phyloP scores from a whole-genome alignment of 1,139 yeast genomes.

The Yamadazyma blattariae region DNA sequence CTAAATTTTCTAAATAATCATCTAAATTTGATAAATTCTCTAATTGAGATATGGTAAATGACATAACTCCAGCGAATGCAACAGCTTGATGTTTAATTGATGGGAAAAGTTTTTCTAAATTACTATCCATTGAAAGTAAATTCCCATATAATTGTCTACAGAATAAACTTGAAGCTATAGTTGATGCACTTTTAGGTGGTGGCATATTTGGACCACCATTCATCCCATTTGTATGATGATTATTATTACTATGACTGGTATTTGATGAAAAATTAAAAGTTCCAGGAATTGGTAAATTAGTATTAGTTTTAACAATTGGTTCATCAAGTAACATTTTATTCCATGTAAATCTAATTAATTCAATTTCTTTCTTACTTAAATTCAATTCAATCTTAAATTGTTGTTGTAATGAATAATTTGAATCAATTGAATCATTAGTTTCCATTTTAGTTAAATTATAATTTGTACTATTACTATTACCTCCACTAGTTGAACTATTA shows the following conservation, averaged over 20 bases:
- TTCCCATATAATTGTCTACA: constrained; percentile 64
- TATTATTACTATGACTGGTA: constrained; percentile 6
- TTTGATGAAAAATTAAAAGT: constrained; percentile 13
- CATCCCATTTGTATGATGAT: neutral
- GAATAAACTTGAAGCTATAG: constrained; percentile 46
- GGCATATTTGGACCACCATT: neutral
- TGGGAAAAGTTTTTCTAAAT: constrained; percentile 57
- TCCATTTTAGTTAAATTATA: constrained; percentile 45
- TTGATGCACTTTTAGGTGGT: constrained; percentile 5
- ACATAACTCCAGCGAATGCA: constrained; percentile 76
- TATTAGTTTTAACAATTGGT: constrained; percentile 18
- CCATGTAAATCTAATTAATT: constrained; percentile 43
- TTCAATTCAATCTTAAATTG: constrained; percentile 23
- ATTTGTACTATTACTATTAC: constrained; percentile 10
- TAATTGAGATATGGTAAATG: constrained; percentile 53
- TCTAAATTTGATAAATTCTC: constrained; percentile 46
- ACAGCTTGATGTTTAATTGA: constrained; percentile 70
- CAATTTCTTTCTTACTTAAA: constrained; percentile 33
- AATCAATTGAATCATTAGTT: constrained; percentile 43
- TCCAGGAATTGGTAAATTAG: constrained; percentile 29
- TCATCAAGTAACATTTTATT: constrained; percentile 43
- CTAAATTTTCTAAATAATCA: constrained; percentile 60
- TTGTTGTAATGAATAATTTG: constrained; percentile 18
- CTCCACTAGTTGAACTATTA: constrained; percentile 1
- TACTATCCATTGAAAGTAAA: constrained; percentile 51